A percentile compares a stretch with the other conserved stretches of the same genome.
These are phyloP conservation scores for Starmerella bacillaris DNA, from an alignment of 805 yeast genomes.

Conservation along the genomic window DNA sequence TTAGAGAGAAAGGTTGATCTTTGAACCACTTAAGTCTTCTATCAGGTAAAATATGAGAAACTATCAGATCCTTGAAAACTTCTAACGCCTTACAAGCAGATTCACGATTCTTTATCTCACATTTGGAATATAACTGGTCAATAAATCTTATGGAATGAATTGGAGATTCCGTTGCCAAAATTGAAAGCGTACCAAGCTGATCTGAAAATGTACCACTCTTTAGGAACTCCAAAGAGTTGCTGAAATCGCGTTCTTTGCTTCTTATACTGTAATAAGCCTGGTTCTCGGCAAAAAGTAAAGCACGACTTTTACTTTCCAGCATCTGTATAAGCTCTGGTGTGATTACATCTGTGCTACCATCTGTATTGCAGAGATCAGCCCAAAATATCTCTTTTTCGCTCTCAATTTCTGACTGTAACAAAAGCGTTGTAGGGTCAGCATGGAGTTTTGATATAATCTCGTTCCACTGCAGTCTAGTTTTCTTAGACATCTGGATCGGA, in stretches of 20 bases:
- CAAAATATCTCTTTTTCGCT: not conserved
- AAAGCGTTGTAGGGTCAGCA: constrained; percentile 2
- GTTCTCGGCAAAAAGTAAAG: constrained; percentile 52
- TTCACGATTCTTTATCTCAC: constrained; percentile 82
- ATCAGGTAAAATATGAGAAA: constrained; percentile 67
- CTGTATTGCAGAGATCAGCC: constrained; percentile 9
- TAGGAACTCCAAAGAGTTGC: constrained; percentile 52
- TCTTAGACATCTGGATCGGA: no score
- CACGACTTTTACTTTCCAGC: constrained; percentile 48
- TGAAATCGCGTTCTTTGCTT: constrained; percentile 67
- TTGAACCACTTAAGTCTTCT: constrained; percentile 66
- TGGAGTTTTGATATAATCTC: no score
- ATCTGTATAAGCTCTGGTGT: constrained; percentile 35
- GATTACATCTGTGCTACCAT: constrained; percentile 17
- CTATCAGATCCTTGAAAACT: constrained; percentile 73
- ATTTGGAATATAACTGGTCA: constrained; percentile 56
- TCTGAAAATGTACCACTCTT: constrained; percentile 86
- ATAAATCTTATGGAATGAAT: constrained; percentile 70
- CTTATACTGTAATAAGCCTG: constrained; percentile 51
- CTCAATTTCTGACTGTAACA: not conserved
- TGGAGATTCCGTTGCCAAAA: constrained; percentile 88
- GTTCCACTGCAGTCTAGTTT: no score
- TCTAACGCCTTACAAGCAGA: constrained; percentile 81
- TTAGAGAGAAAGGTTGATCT: constrained; percentile 44
- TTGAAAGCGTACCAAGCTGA: constrained; percentile 85